Evolutionary conservation across 2,329 filamentous ascomycete genomes (phyloP).

Genomic region (Pyricularia pennisetigena): DNA sequence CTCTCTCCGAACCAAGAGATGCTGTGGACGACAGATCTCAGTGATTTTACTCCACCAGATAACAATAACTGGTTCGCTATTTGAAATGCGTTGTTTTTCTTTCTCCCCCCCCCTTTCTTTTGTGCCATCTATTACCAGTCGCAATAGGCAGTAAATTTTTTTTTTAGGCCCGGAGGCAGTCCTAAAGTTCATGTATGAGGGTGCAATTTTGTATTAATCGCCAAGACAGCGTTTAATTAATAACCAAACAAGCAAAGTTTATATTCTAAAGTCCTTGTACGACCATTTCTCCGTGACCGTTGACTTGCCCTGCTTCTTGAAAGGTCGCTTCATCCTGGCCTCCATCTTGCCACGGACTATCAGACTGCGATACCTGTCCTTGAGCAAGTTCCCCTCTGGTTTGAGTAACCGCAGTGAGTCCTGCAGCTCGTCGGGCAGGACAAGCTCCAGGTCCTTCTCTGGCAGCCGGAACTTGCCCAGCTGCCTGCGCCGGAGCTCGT

Average conservation of each 20-base stretch:
- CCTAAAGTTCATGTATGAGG: background rate
- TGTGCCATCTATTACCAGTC: background rate
- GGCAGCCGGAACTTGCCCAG: slow-evolving; percentile 67
- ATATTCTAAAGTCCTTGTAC: slow-evolving; percentile 81
- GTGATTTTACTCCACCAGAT: background rate
- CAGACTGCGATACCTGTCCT: slow-evolving; percentile 84
- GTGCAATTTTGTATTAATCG: background rate
- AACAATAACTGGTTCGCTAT: background rate
- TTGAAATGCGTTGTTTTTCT: background rate
- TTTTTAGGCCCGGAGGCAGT: background rate
- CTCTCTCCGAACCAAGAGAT: background rate
- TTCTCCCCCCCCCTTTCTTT: background rate
- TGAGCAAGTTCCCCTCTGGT: slow-evolving; percentile 90
- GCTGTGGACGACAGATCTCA: background rate
- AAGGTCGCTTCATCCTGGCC: slow-evolving; percentile 65
- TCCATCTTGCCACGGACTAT: slow-evolving; percentile 86
- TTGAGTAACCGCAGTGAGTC: slow-evolving; percentile 74
- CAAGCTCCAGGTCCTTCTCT: slow-evolving; percentile 69
- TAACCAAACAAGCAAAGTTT: background rate
- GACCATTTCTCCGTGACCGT: slow-evolving; percentile 93
- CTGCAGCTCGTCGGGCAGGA: slow-evolving; percentile 75
- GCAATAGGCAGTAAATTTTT: background rate
- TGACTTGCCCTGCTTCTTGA: slow-evolving; percentile 72
- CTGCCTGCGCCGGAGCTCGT: slow-evolving; percentile 57
- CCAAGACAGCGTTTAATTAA: background rate